Conservation (phyloP, 192 early-diverging fungal genomes). For the Entomortierella lignicola region DNA sequence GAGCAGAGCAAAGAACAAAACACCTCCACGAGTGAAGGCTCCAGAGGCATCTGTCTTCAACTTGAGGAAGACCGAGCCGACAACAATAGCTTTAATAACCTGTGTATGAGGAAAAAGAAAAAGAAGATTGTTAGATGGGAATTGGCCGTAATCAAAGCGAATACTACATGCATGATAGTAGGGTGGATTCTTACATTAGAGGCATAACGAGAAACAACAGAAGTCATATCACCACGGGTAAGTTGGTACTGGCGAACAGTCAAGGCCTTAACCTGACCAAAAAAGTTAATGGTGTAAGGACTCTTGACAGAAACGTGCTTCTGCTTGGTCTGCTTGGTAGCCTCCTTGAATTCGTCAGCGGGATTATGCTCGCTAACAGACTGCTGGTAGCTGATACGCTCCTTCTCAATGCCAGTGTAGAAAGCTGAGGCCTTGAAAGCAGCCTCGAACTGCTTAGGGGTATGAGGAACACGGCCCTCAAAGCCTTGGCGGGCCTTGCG, state of each 20-base stretch:
- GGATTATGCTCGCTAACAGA: conserved; percentile 50
- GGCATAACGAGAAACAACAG: conserved; percentile 64
- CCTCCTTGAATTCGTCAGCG: conserved; percentile 55
- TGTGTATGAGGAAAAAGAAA: too few relatives aligned
- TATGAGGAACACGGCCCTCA: conserved; percentile 67
- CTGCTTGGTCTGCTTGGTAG: conserved; percentile 69
- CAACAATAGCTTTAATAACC: conserved; percentile 75
- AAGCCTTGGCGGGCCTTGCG: conserved; percentile 66
- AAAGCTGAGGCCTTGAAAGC: conserved; percentile 61
- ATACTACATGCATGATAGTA: too few relatives aligned
- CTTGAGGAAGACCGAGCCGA: conserved; percentile 76
- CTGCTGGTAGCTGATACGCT: conserved; percentile 58
- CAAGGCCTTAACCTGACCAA: conserved; percentile 69
- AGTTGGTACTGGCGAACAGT: conserved; percentile 75
- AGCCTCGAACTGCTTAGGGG: conserved; percentile 72
- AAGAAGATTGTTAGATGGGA: too few relatives aligned
- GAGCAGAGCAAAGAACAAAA: conserved; percentile 74
- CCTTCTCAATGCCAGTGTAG: conserved; percentile 45
- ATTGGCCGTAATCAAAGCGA: too few relatives aligned
- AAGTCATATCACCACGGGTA: conserved; percentile 63
- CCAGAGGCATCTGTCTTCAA: conserved; percentile 68
- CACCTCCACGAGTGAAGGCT: conserved; percentile 85
- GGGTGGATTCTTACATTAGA: conserved; percentile 19
- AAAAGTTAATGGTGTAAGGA: conserved; percentile 74
- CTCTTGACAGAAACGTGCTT: conserved; percentile 61